Evolutionary conservation across 1,139 yeast species (phyloP).

Genomic region (Yamadazyma triangularis): DNA sequence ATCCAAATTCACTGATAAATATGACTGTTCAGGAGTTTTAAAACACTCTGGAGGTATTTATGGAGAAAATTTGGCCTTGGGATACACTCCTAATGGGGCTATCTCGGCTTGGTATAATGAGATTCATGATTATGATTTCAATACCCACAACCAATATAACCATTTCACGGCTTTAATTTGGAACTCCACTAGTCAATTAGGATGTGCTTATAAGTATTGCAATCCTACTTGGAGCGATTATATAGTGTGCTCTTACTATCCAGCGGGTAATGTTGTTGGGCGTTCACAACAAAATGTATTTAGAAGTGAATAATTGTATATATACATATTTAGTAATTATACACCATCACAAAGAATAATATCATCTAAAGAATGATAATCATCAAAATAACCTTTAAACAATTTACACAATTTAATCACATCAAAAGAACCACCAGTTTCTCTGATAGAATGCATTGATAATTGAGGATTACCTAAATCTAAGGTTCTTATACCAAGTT

Average conservation of each 20-base stretch:
- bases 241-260: constrained; percentile 56
- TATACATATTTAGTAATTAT: constrained; percentile 4
- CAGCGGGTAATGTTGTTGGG: constrained; percentile 59
- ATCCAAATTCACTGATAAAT: constrained; percentile 20
- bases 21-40: constrained; percentile 33
- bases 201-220: constrained; percentile 38
- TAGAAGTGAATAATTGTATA: not conserved
- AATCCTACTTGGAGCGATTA: constrained; percentile 48
- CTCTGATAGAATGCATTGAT: constrained; percentile 94
- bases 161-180: constrained; percentile 43
- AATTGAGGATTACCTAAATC: constrained; percentile 94
- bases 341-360: constrained; percentile 21
- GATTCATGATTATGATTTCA: constrained; percentile 23
- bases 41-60: constrained; percentile 31
- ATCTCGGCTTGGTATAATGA: constrained; percentile 37
- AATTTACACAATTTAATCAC: constrained; percentile 57
- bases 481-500: constrained; percentile 82
- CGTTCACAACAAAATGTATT: constrained; percentile 22
- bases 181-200: constrained; percentile 30
- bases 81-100: constrained; percentile 27
- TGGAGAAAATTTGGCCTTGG: constrained; percentile 39
- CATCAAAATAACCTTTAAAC: constrained; percentile 57
- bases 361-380: constrained; percentile 25
- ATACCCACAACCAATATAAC: constrained; percentile 22
- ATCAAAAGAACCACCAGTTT: constrained; percentile 84